A percentile compares a stretch with the other conserved stretches of the same genome.
phyloP scores from a whole-genome alignment of 345 rosid genomes.

The Gossypium bickii region DNA sequence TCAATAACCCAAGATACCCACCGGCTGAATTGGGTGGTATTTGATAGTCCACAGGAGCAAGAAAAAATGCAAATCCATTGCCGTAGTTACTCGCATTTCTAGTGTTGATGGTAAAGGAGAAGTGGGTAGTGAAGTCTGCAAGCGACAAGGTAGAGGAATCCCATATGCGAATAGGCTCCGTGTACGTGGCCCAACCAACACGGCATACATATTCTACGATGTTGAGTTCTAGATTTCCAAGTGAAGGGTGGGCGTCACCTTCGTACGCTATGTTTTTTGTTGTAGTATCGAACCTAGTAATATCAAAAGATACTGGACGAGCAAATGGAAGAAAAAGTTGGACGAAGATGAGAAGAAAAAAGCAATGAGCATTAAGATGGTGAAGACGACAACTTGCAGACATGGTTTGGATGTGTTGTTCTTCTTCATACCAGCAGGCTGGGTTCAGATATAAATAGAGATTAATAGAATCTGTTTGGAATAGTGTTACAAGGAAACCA shows the following conservation, averaged over 20 bases:
- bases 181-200: constrained; percentile 31
- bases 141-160: constrained; percentile 19
- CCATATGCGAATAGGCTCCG: constrained; percentile 26
- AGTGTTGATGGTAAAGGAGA: constrained; percentile 29
- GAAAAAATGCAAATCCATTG: constrained; percentile 36
- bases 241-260: background rate
- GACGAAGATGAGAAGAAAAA: background rate
- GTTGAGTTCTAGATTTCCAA: constrained; percentile 29
- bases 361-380: background rate
- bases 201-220: constrained; percentile 4
- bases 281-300: background rate
- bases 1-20: constrained; percentile 19
- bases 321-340: background rate
- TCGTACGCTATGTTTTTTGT: background rate
- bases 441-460: background rate
- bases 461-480: background rate
- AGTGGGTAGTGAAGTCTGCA: constrained; percentile 33
- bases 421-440: background rate
- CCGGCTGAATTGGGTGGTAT: constrained; percentile 23
- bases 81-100: background rate
- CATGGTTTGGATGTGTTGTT: background rate
- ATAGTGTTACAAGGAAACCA: background rate
- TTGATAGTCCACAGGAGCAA: constrained; percentile 19
- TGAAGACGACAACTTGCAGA: background rate
- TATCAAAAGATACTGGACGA: background rate